A percentile compares a stretch with the other conserved stretches of the same genome.
phyloP scores from a whole-genome alignment of 2,329 filamentous ascomycete species.

The Fusarium sp. region DNA sequence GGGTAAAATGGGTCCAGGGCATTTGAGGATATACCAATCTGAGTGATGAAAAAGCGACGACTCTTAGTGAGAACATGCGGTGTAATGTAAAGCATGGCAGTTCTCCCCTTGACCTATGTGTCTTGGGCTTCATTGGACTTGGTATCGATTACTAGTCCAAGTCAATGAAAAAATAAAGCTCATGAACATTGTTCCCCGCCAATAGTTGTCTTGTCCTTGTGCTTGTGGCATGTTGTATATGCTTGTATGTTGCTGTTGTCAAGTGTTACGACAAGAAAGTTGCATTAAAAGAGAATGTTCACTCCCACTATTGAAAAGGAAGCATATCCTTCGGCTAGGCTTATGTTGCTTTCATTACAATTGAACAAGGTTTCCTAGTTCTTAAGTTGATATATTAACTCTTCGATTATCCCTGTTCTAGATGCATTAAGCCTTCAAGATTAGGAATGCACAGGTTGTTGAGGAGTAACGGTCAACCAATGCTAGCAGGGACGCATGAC shows the following conservation, averaged over 20 bases:
- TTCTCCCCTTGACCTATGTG: constrained; percentile 45
- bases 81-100: constrained; percentile 23
- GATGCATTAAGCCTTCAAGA: neutral
- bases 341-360: neutral
- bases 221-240: neutral
- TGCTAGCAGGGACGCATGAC: neutral
- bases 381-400: neutral
- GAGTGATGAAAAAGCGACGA: constrained; percentile 52
- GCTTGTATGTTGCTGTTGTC: neutral
- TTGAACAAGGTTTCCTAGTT: neutral
- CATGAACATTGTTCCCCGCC: constrained; percentile 52
- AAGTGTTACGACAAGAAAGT: neutral
- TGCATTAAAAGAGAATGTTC: too few relatives aligned
- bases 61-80: constrained; percentile 43
- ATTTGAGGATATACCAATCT: constrained; percentile 55
- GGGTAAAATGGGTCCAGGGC: constrained; percentile 53
- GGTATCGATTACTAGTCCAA: constrained; percentile 43
- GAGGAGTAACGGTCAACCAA: neutral
- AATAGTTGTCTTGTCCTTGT: constrained; percentile 10
- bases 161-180: constrained; percentile 55
- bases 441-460: constrained; percentile 2
- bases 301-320: neutral
- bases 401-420: neutral
- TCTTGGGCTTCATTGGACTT: constrained; percentile 44
- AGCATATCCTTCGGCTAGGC: too few relatives aligned